Base-by-base conservation (phyloP, 2,329 filamentous ascomycete species). In the Gyromitra esculenta region DNA sequence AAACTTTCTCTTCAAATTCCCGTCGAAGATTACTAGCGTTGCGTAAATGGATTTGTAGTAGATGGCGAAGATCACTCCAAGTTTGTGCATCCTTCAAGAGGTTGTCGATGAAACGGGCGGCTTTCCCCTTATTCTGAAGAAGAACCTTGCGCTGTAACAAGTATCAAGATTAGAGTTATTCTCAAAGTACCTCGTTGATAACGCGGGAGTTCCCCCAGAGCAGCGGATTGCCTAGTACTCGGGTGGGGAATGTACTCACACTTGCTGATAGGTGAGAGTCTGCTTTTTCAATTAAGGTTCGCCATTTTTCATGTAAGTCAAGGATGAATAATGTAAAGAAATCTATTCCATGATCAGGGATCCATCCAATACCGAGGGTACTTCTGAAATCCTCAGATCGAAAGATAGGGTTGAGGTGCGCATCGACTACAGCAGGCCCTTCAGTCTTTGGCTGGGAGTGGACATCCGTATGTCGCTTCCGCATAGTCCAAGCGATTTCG, bases 321-420 rank as follows among this genome's bases (percentile, higher is more conserved):
- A 48, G 13, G 9, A 74, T 35, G 37, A 74, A 74, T 11, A 74
- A 15, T 11, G 56, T 74, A 25, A 74, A 74, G 35, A 74, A 74
- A 9, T 69, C 71, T 13, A 74, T 37, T n/a, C 71, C 71, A 48
- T 54, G 54, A 35, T 25, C 54, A 39, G 71, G 71, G 45, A 74
- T 48, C 71, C 71, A 69, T 15, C 71, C 64, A 8, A 66, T 62
- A 60, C 54, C 31, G 2, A 74, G 18, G 8, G 71, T 74, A 45
- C 71, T 74, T 35, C 64, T 59, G 41, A 62, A 74, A 25, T 66
- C 66, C 15, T 67, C 48, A 8, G 71, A 62, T 37, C 50, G 56
- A 45, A 74, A 68, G 13, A 62, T 63, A 3, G 56, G 56, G 64
- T 60, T 1, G 13, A 9, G 8, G 5, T 62, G 45, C 1, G 67